Evolutionary conservation across 768 basidiomycete species (phyloP), one percentile per base, ranked within the genome.

Genomic region (Fistulinella prunicolor): DNA sequence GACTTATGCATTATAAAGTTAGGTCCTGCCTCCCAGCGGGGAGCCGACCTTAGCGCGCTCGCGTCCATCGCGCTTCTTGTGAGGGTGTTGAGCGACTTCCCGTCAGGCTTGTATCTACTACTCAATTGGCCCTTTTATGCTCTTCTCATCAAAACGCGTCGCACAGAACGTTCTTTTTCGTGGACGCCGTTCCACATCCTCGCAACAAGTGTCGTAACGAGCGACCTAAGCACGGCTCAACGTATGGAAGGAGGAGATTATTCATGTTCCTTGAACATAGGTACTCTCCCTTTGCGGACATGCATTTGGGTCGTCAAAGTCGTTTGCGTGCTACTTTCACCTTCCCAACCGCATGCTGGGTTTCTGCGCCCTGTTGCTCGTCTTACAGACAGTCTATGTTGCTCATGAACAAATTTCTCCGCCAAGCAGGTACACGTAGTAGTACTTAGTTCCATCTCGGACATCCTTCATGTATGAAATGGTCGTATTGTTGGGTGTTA

Each of bases 21-120:
- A 69, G 66, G 61, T 56, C 61, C 55, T 66, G 26, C 71, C 73
- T 74, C 53, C 64, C 70, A 71, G 65, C 69, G 65, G 61, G 58
- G 63, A 71, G 70, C 72, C 74, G 70, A 69, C 70, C 73, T 70
- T 66, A 71, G 70, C 74, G 71, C 75, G 70, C 66, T 77, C 74
- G 82, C 78, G 66, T 81, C 78, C 80, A 83, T 84, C 83, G 81
- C 82, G 83, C 80, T 84, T 85, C 74, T 75, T 75, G 72, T 74
- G 69, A 71, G 78, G 80, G 67, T 79, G 80, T 67, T 66, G 70
- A 81, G 64, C 67, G 70, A 70, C 74, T 70, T 85, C 83, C 66
- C 69, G 68, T 66, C 64, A 74, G 81, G 82, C 73, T 60, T 35
- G 52, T 58, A 47, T 38, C 10, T 36, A n/a, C 45, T 38, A 35